Base-by-base conservation (phyloP, 2,329 filamentous ascomycete species). In the Plenodomus lindquistii region DNA sequence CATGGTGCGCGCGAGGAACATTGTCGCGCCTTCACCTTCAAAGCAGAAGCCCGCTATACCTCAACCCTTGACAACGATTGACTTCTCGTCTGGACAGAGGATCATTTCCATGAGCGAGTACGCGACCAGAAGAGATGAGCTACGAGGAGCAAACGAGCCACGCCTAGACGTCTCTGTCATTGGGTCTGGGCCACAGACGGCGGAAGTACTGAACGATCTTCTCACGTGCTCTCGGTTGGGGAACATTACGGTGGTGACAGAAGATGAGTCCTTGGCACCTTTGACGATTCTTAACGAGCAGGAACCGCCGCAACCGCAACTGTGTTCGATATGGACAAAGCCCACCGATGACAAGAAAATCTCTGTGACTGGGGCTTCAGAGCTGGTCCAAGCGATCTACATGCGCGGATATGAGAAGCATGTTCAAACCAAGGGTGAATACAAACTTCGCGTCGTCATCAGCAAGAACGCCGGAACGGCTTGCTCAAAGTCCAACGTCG, bases 271-370 rank as follows among this genome's bases (percentile, higher is more conserved):
- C 18, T 57, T 72, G 21, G 54, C 57, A 2, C 63, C 69, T 18
- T 44, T 72, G 47, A 60, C 53, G 27, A 54, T 64, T 16, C 55
- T 72, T 13, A 48, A 54, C 39, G 58, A 64, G 17, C 46, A 54
- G 11, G 55, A 67, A 47, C 58, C 60, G 29, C 62, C 66, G 11
- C 57, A 63, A 37, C 62, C 66, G 17, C 62, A 56, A 20, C 55
- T 72, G 37, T 72, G 69, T 51, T 70, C 67, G 2, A 69, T 72
- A 37, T 72, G 69, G 69, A 59, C 63, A 15, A 67, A 65, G 48
- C 65, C 66, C 13, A 50, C 60, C 9, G 55, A 46, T 44, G 54
- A 57, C 19, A 52, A 56, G 7, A 59, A 60, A 36, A 42, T 55
- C 11, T 50, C 47, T 2, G 46, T 69, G 1, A 46, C 58, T 0